Evolutionary conservation across 768 basidiomycete species (phyloP), one percentile per base, ranked within the genome.

Genomic region (Mycena epipterygia): DNA sequence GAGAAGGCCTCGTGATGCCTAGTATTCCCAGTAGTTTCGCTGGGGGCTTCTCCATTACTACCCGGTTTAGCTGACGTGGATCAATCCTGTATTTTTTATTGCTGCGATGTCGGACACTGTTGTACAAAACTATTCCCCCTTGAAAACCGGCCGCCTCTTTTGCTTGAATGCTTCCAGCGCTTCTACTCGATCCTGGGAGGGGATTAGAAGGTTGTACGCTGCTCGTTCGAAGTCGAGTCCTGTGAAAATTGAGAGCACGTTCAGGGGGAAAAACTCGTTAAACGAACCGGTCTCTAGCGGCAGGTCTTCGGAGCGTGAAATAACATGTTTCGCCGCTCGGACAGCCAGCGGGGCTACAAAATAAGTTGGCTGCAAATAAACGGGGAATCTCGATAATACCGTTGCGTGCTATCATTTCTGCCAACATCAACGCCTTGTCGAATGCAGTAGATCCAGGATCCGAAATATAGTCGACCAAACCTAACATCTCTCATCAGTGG

Each of bases 141-240:
- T 90, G 81, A 96, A 97, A 35, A 90, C 79, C 0, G 96, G 94
- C 14, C 81, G 80, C 46, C 96, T 85, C 79, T 96, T 97, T 81
- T 94, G 93, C 75, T 87, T 90, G 83, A 97, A 98, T 17, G 96
- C 96, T 60, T 89, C 81, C 42, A 98, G 83, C 5, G 96, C 96
- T 81, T 98, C 96, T 8, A 86, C 73, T 23, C 96, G 89, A 79
- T 98, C 96, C 71, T 89, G 86, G 9, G 87, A 91, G 37, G 86
- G 84, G 25, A 98, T 84, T 23, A 98, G 85, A 3, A 89, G 87
- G 73, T 97, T 93, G 70, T 98, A 98, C 16, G 93, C 89, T 7
- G 91, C 90, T 39, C 93, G 87, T 79, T 98, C 96, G 71, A 97
- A 94, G 78, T 97, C 95, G n/a, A 98, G 86, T n/a, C 95, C 95